Percentiles rank a stretch among this genome's conserved stretches.
These are phyloP conservation scores for Phlegmacium glaucopus DNA, from an alignment of 768 basidiomycete genomes.

Conservation along the genomic window DNA sequence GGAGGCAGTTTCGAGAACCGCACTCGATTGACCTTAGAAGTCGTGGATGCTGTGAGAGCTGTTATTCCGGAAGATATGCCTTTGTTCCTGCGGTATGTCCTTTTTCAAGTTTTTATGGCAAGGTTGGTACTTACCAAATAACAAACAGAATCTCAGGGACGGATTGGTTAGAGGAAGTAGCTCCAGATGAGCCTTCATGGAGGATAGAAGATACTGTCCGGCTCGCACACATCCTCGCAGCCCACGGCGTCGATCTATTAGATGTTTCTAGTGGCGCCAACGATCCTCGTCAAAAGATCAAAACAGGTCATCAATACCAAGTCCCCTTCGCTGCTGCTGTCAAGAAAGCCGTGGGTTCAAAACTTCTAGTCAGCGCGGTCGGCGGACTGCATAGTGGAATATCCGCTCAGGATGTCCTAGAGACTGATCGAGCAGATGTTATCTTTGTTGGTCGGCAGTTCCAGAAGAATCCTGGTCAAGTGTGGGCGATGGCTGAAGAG, in stretches of 20 bases:
- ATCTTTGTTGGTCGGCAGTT: slow-evolving; percentile 52
- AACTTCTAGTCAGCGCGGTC: slow-evolving; percentile 40
- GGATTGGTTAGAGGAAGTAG: slow-evolving; percentile 65
- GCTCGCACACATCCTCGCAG: slow-evolving; percentile 54
- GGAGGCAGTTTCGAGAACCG: slow-evolving; percentile 74
- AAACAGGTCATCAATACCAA: slow-evolving; percentile 43
- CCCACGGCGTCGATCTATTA: slow-evolving; percentile 70
- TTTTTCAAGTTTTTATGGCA: background rate
- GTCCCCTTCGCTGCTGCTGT: slow-evolving; percentile 54
- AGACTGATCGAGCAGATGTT: slow-evolving; percentile 57
- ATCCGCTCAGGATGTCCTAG: slow-evolving; percentile 57
- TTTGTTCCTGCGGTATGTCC: slow-evolving; percentile 60
- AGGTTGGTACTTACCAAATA: background rate
- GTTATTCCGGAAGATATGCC: slow-evolving; percentile 62
- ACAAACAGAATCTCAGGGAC: slow-evolving; percentile 56
- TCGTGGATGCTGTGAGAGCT: slow-evolving; percentile 60
- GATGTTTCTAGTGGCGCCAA: slow-evolving; percentile 71
- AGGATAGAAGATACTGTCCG: slow-evolving; percentile 62
- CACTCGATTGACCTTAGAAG: slow-evolving; percentile 55
- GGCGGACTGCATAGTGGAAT: slow-evolving; percentile 55
- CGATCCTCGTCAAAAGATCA: slow-evolving; percentile 37
- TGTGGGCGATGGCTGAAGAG: slow-evolving; percentile 54
- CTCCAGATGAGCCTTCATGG: slow-evolving; percentile 65
- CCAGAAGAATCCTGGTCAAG: slow-evolving; percentile 55
- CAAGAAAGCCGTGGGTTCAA: slow-evolving; percentile 38